phyloP scores from a whole-genome alignment of 257 asterid species.

The Solanum ahanhuiri region DNA sequence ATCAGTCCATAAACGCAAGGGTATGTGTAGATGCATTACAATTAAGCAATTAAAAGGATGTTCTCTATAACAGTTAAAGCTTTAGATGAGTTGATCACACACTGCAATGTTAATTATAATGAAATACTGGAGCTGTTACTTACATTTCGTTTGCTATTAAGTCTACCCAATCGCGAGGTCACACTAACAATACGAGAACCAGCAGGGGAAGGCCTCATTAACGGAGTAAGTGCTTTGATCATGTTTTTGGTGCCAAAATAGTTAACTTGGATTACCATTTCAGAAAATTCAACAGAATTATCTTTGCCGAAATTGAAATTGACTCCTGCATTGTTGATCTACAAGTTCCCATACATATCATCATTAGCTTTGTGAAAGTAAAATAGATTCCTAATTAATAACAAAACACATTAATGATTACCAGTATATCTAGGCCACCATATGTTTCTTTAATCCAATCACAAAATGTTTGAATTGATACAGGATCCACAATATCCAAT shows the following conservation, averaged over 20 bases:
- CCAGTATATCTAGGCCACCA: constrained; percentile 83
- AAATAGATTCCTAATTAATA: background rate
- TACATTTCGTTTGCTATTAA: constrained; percentile 71
- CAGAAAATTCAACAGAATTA: constrained; percentile 64
- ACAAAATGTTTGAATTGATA: constrained; percentile 45
- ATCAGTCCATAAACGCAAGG: background rate
- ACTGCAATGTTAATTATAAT: background rate
- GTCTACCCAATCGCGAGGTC: constrained; percentile 72
- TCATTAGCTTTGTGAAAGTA: background rate
- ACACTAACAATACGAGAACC: constrained; percentile 83
- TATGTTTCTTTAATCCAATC: constrained; percentile 51
- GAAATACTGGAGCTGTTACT: background rate
- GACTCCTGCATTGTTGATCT: constrained; percentile 92
- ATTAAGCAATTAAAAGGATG: too few relatives aligned
- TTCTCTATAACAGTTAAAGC: too few relatives aligned
- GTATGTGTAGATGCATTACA: too few relatives aligned
- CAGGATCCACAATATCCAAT: constrained; percentile 56
- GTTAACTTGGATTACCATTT: constrained; percentile 57
- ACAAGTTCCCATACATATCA: constrained; percentile 3
- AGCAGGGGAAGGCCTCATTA: constrained; percentile 55
- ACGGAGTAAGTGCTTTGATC: constrained; percentile 63
- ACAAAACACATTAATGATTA: background rate
- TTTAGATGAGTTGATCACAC: background rate
- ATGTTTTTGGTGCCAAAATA: constrained; percentile 77
- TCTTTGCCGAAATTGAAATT: constrained; percentile 68